Conservation (phyloP, 2,329 filamentous ascomycete genomes). For the Trichoderma brevicompactum region DNA sequence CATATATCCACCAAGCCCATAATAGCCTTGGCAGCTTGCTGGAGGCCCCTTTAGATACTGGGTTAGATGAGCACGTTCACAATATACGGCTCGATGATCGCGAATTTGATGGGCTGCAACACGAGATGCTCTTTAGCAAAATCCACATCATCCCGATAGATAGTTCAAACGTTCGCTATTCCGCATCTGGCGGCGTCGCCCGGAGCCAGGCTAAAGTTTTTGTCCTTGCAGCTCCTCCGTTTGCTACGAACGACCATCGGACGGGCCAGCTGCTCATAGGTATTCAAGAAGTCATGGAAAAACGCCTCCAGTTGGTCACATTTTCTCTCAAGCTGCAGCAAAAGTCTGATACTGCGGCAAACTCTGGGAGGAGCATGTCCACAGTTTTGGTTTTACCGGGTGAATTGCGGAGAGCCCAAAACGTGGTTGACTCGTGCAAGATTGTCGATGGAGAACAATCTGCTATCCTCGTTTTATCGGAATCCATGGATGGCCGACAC, state of each 20-base stretch:
- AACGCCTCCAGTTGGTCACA: conserved; percentile 68
- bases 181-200: conserved; percentile 57
- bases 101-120: conserved; percentile 71
- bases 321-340: conserved; percentile 58
- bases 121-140: conserved; percentile 73
- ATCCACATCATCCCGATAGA: conserved; percentile 70
- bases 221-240: conserved; percentile 64
- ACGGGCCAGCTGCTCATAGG: conserved; percentile 66
- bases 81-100: conserved; percentile 74
- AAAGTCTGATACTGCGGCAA: conserved; percentile 38
- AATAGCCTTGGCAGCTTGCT: conserved; percentile 64
- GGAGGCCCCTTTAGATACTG: conserved; percentile 69
- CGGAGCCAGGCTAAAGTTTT: conserved; percentile 66
- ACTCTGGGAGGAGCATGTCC: conserved; percentile 34
- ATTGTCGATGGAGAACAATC: conserved; percentile 68
- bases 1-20: conserved; percentile 52
- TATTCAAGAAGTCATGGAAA: conserved; percentile 70
- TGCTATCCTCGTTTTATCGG: conserved; percentile 71
- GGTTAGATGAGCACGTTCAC: conserved; percentile 73
- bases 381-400: conserved; percentile 44
- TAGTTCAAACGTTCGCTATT: conserved; percentile 64
- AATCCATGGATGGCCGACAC: conserved; percentile 64
- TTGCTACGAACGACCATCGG: conserved; percentile 57
- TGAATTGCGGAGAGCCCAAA: conserved; percentile 63
- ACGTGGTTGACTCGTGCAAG: conserved; percentile 74